A percentile compares a stretch with the other conserved stretches of the same genome.
phyloP scores from a whole-genome alignment of 306 rosid species.

The Citrullus amarus region DNA sequence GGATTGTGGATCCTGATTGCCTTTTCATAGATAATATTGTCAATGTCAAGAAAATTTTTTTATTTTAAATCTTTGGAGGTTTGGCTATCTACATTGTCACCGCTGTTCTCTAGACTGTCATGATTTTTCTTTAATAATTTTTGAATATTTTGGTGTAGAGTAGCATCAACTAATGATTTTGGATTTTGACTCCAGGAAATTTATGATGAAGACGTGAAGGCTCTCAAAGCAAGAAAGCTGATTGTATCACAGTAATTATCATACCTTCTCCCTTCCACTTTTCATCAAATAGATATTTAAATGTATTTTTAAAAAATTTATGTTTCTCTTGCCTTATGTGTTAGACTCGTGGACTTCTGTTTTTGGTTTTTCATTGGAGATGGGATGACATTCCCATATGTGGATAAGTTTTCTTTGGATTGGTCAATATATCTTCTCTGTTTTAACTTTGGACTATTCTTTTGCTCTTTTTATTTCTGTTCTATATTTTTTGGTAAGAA shows the following conservation, averaged over 20 bases:
- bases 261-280: neutral
- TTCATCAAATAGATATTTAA: neutral
- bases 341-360: neutral
- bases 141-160: neutral
- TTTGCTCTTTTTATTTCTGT: neutral
- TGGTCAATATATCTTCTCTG: neutral
- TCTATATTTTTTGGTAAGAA: neutral
- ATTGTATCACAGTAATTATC: constrained; percentile 53
- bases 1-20: neutral
- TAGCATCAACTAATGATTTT: constrained; percentile 12
- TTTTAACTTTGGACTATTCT: neutral
- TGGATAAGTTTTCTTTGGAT: neutral
- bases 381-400: neutral
- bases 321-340: neutral
- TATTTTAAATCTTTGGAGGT: neutral
- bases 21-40: neutral
- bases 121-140: neutral
- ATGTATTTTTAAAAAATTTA: neutral
- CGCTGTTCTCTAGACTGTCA: neutral
- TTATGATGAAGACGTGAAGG: constrained; percentile 51
- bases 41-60: neutral
- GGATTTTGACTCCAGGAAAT: constrained; percentile 32
- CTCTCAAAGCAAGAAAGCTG: constrained; percentile 64
- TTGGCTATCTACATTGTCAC: neutral
- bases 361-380: neutral